These are phyloP conservation scores for Trichoderma asperelloides DNA, from an alignment of 495 filamentous ascomycete genomes.

Conservation along the genomic window DNA sequence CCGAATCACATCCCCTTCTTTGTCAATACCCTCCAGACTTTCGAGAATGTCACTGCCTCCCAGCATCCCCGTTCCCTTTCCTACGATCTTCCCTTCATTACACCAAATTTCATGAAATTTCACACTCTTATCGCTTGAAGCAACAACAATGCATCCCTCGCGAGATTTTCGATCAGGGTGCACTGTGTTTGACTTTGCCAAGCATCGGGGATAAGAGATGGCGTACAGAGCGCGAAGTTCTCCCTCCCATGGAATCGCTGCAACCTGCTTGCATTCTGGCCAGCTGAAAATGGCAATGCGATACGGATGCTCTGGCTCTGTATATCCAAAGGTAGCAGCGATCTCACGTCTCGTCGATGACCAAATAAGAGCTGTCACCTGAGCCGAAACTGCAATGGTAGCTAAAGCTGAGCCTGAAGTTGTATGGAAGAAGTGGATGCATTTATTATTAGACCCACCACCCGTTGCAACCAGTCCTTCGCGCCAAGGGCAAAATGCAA, in stretches of 20 bases:
- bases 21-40: constrained; percentile 74
- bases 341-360: constrained; percentile 79
- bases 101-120: constrained; percentile 96
- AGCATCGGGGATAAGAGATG: constrained; percentile 57
- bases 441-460: constrained; percentile 86
- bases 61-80: constrained; percentile 55
- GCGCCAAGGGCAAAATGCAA: constrained; percentile 96
- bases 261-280: constrained; percentile 85
- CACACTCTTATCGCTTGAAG: constrained; percentile 86
- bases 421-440: constrained; percentile 93
- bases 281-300: constrained; percentile 93
- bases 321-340: constrained; percentile 86
- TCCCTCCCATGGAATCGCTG: constrained; percentile 79
- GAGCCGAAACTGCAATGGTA: constrained; percentile 85
- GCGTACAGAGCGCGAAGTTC: constrained; percentile 74
- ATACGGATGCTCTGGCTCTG: constrained; percentile 85
- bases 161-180: constrained; percentile 47
- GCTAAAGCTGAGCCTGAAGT: constrained; percentile 76
- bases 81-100: constrained; percentile 47
- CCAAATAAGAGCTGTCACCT: constrained; percentile 92
- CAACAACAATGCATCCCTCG: constrained; percentile 90
- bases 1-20: constrained; percentile 54
- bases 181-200: constrained; percentile 19
- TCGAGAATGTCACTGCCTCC: constrained; percentile 87
- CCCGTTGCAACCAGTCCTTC: constrained; percentile 81